phyloP scores from a whole-genome alignment of 495 filamentous ascomycete genomes.

The Sporormia fimetaria region DNA sequence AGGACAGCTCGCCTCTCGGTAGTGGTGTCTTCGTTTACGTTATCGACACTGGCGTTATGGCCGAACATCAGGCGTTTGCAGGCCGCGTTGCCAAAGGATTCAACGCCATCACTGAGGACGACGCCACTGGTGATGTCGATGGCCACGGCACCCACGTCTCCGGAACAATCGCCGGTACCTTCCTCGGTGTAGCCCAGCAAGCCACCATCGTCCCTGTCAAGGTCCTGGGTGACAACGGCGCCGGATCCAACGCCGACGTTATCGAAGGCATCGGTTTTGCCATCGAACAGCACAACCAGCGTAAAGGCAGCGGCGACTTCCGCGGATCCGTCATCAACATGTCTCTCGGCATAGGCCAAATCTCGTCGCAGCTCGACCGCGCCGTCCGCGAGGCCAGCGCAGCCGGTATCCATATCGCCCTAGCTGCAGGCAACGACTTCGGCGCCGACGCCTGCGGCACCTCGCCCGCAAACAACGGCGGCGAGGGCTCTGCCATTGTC shows the following conservation, averaged over 20 bases:
- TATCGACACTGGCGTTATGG: constrained; percentile 41
- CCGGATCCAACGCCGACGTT: constrained; percentile 29
- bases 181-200: constrained; percentile 33
- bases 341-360: constrained; percentile 30
- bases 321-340: constrained; percentile 36
- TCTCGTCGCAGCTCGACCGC: constrained; percentile 24
- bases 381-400: constrained; percentile 27
- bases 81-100: background rate
- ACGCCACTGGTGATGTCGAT: constrained; percentile 30
- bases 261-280: constrained; percentile 34
- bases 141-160: constrained; percentile 40
- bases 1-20: constrained; percentile 29
- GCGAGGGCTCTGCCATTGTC: constrained; percentile 29
- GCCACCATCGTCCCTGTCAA: constrained; percentile 37
- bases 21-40: constrained; percentile 42
- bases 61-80: constrained; percentile 35
- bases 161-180: constrained; percentile 31
- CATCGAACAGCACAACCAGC: constrained; percentile 29
- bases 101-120: constrained; percentile 20
- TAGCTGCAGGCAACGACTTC: constrained; percentile 35
- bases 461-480: constrained; percentile 31
- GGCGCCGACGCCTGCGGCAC: constrained; percentile 28
- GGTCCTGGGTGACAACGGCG: constrained; percentile 31
- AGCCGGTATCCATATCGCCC: constrained; percentile 33
- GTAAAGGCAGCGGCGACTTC: constrained; percentile 28